Evolutionary conservation across 176 grass and related monocot genomes (phyloP).

Genomic region (Ensete ventricosum): DNA sequence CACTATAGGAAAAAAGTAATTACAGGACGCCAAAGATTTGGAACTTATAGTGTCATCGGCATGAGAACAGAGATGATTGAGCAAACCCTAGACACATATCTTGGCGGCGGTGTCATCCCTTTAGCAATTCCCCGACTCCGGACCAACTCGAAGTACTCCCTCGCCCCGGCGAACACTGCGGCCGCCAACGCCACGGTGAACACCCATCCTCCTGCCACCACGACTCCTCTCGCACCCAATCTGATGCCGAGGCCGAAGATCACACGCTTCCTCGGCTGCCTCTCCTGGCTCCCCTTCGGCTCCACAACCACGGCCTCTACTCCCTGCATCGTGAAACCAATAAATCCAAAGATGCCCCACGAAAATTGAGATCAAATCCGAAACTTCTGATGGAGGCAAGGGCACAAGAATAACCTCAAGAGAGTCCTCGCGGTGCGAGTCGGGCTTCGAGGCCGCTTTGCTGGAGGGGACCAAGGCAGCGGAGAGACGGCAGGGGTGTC

Average conservation of each 20-base stretch:
- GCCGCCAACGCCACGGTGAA: constrained; percentile 44
- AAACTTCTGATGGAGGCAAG: background rate
- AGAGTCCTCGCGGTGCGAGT: background rate
- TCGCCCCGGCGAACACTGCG: constrained; percentile 37
- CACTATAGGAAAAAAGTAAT: too few relatives aligned
- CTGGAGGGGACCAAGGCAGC: background rate
- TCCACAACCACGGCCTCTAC: background rate
- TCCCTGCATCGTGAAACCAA: background rate
- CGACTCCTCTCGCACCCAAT: constrained; percentile 58
- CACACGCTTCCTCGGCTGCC: constrained; percentile 54
- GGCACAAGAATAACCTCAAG: background rate
- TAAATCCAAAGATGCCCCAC: background rate
- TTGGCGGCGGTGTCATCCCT: constrained; percentile 17
- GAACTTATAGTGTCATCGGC: constrained; percentile 19
- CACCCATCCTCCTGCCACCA: constrained; percentile 68
- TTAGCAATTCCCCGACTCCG: constrained; percentile 33
- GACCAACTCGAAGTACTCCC: constrained; percentile 84
- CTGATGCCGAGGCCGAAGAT: constrained; percentile 70
- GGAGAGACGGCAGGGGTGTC: background rate
- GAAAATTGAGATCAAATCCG: background rate
- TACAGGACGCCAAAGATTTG: too few relatives aligned
- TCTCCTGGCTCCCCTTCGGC: constrained; percentile 18
- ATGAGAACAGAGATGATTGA: constrained; percentile 13
- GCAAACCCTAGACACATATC: constrained; percentile 19
- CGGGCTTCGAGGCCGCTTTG: background rate